Base-by-base conservation (phyloP, 1,284 basidiomycete genomes). In the Moesziomyces sp. region DNA sequence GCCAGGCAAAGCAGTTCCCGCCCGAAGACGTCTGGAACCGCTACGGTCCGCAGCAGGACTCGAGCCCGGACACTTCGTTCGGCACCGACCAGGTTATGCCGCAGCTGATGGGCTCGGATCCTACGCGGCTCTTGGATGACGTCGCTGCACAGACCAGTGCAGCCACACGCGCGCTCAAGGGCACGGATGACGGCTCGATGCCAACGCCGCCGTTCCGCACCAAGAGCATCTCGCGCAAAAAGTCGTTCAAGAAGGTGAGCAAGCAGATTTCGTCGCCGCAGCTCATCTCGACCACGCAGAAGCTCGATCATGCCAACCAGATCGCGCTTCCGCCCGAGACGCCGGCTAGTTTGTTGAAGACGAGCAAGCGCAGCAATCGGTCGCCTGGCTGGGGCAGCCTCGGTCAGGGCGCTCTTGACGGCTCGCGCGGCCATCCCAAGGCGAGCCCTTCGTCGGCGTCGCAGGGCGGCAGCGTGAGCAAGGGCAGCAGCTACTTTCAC, bases 91-190 rank as follows among this genome's bases (percentile, higher is more conserved):
- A 56, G 45, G 19, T 42, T 53, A 11, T 46, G 38, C 30, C 52
- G 26, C 43, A 43, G 14, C 19, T 45, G 43, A 51, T 38, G 21
- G 54, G 48, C 26, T n/a, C 47, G 13, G 57, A 70, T 38, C 57
- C 57, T 1, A 52, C 65, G 1, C 43, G 58, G 1, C 46, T 80
- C 42, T 43, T 76, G 21, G 76, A 78, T 26, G 79, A 81, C 38
- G 58, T 81, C 3, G 79, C 71, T 1, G 70, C 76, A n/a, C 79
- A 81, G 51, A 77, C 79, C 8, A 58, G 58, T 5, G 75, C 77
- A 16, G 79, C 79, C 6, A 81, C 79, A 4, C 55, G 53, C 40
- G 79, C 79, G 13, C 68, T 81, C 43, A 81, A 81, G 47, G 79
- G 78, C 9, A 57, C 67, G 0, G 71, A 73, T 43, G 64, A 65